Base-by-base conservation (phyloP, 2,329 filamentous ascomycete species). In the Colletotrichum agaves region DNA sequence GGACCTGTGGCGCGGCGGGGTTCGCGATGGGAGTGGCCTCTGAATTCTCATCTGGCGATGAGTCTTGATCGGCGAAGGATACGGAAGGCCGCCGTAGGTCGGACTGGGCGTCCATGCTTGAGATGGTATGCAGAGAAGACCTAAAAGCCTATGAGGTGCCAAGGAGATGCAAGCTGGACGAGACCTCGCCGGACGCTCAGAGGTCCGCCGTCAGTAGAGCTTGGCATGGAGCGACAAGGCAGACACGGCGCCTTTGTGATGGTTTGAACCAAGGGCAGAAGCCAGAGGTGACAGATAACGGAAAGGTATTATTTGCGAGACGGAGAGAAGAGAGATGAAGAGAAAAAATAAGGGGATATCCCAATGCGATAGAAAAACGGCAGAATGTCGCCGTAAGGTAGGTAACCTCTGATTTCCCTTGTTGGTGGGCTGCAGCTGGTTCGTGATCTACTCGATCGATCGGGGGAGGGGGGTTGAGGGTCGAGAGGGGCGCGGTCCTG, bases 141-240 rank as follows among this genome's bases (percentile, higher is more conserved):
- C 65, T 65, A 60, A 52, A 55, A 65, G 61, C 55, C 53, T 56
- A 60, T 27, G 19, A 17, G 46, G 15, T 43, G 46, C 35, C 39
- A 49, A 39, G 23, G 33, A n/a, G 39, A 47, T 58, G 47, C 52
- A 58, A 67, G 55, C 47, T 60, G 61, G 61, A 55, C 61, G 41
- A 64, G 33, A 43, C 65, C 65, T 60, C 55, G 61, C 61, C 53
- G 35, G 65, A 59, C 61, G 65, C 61, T 65, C 55, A 37, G 27
- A 68, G 47, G 53, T 68, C 61, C 39, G 55, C 33, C 41, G 27
- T 59, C 27, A 39, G 53, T 60, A n/a, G 35, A 12, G n/a, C 33
- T 65, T 68, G 46, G 61, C 65, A 68, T 68, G 53, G 39, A 46
- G 65, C 55, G 41, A 58, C 55, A 31, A 49, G 44, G 46, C 37